phyloP scores from a whole-genome alignment of 805 yeast genomes.

The Debaryomyces maramus region DNA sequence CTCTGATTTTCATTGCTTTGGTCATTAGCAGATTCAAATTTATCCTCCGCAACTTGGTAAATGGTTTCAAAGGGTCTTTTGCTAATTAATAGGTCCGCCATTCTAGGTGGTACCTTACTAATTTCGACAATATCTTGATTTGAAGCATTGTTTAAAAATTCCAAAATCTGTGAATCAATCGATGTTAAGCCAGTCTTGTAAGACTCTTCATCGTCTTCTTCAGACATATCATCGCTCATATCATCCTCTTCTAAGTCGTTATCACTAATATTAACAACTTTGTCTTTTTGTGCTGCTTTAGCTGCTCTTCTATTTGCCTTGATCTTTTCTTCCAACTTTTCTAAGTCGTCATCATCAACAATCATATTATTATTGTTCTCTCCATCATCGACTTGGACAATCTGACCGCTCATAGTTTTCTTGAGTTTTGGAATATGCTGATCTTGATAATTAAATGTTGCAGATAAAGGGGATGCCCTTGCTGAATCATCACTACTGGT shows the following conservation, averaged over 20 bases:
- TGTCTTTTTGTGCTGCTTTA: constrained; percentile 11
- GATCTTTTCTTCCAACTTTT: constrained; percentile 39
- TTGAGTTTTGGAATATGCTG: constrained; percentile 10
- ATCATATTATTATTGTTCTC: constrained; percentile 12
- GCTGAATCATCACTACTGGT: constrained; percentile 12
- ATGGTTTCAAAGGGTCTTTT: constrained; percentile 70
- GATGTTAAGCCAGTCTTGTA: constrained; percentile 40
- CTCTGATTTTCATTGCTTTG: constrained; percentile 19
- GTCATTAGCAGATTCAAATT: constrained; percentile 41
- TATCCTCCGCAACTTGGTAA: constrained; percentile 56
- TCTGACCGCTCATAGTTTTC: constrained; percentile 9
- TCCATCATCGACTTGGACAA: constrained; percentile 19
- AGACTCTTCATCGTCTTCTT: constrained; percentile 38
- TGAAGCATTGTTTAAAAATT: constrained; percentile 78
- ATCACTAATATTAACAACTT: constrained; percentile 42
- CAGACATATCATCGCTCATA: constrained; percentile 50
- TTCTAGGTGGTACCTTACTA: constrained; percentile 63
- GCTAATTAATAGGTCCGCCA: constrained; percentile 63
- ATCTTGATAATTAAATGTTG: constrained; percentile 10
- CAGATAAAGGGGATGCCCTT: constrained; percentile 5
- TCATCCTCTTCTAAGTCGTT: constrained; percentile 43
- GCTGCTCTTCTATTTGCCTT: constrained; percentile 30
- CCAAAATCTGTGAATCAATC: constrained; percentile 66
- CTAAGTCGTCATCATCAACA: constrained; percentile 35
- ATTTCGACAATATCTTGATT: constrained; percentile 77